Evolutionary conservation across 768 basidiomycete species (phyloP).

Genomic region (Mycena sanguinolenta): DNA sequence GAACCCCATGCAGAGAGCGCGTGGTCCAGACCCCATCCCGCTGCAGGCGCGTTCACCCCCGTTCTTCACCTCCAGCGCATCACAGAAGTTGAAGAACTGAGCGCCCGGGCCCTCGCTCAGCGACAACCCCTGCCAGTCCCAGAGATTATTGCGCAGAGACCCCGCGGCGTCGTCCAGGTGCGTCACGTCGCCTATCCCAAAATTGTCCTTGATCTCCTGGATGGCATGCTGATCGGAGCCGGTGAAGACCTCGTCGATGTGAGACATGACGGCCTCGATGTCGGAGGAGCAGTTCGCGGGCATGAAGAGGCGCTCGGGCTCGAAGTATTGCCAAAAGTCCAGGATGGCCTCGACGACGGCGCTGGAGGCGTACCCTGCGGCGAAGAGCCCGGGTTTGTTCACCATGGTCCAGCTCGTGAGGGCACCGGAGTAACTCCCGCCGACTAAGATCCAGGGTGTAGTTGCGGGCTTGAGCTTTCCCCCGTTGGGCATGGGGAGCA

Average conservation of each 20-base stretch:
- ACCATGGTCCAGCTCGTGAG: constrained; percentile 77
- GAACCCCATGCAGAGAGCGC: constrained; percentile 72
- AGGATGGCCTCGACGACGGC: constrained; percentile 75
- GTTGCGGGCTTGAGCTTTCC: constrained; percentile 69
- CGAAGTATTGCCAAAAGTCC: constrained; percentile 82
- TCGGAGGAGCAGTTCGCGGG: constrained; percentile 82
- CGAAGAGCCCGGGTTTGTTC: constrained; percentile 74
- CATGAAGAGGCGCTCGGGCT: constrained; percentile 78
- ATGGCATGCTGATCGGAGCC: constrained; percentile 61
- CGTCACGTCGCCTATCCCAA: constrained; percentile 67
- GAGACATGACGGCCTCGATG: constrained; percentile 70
- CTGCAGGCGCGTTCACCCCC: constrained; percentile 61
- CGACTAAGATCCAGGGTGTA: constrained; percentile 64
- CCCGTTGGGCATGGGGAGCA: constrained; percentile 77
- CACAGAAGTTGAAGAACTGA: constrained; percentile 73
- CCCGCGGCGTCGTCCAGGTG: constrained; percentile 79
- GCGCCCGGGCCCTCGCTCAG: constrained; percentile 61
- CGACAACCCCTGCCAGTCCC: constrained; percentile 78
- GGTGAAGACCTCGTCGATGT: constrained; percentile 70
- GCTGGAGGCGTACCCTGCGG: constrained; percentile 76
- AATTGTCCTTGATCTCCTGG: constrained; percentile 66
- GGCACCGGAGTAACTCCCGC: constrained; percentile 63
- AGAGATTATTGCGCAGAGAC: constrained; percentile 68
- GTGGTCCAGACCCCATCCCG: constrained; percentile 74
- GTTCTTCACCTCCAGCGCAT: constrained; percentile 75